Evolutionary conservation across 1,284 basidiomycete species (phyloP), one percentile per base, ranked within the genome.

Genomic region (Sanguinoderma infundibulare): DNA sequence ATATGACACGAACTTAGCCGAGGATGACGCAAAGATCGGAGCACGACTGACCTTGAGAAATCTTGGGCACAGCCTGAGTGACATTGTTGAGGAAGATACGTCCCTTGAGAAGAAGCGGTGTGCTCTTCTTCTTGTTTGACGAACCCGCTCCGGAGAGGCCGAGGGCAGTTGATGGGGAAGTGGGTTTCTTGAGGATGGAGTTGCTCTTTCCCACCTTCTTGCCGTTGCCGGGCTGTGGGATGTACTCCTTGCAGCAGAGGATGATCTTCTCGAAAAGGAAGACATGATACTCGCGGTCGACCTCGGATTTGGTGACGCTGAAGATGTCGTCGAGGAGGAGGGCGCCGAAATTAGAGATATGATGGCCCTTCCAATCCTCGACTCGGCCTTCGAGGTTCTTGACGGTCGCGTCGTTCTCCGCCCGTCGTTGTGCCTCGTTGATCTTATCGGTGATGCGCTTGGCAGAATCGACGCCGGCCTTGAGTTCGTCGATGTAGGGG

Each of bases 241-340:
- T 73, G 6, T 86, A 87, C 77, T 90, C 98, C 77, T 99, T 99
- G 83, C 98, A 99, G 78, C 98, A 99, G 15, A 99, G 84, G 70
- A 99, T 94, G 77, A 99, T 99, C 79, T 96, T 95, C 78, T 99
- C 96, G 69, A 99, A 99, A 36, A 99, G 82, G 82, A 98, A 99
- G 60, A 99, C 96, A 72, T 98, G 95, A 73, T 99, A 99, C 75
- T 99, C 98, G 67, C 97, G 86, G 74, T 98, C 96, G 69, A 96
- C 94, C 64, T 98, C 96, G 63, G 91, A 94, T 79, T 99, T 99
- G 69, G 94, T 96, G 57, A 99, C 98, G 65, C 91, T 89, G 77
- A 99, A 99, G 62, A 95, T 86, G 74, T 98, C 97, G 73, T 98
- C 95, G 24, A 98, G 87, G 38, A 97, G 83, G 50, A 99, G 88